Evolutionary conservation across 257 asterid genomes (phyloP), one percentile per base, ranked within the genome.

Genomic region (Fraxinus excelsior): DNA sequence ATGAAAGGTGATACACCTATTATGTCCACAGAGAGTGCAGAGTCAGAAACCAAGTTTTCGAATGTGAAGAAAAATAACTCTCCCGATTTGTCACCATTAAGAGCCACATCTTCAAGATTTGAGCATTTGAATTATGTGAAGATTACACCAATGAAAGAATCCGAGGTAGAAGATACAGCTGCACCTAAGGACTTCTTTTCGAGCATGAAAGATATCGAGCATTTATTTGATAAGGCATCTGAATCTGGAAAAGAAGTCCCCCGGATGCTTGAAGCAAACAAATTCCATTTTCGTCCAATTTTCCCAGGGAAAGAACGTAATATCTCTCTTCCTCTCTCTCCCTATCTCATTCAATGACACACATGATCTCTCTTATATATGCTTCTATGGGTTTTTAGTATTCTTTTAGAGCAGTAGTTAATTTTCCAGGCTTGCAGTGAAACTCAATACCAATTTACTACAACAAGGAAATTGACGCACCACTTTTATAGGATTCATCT

Each of bases 241-340:
- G 98, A 90, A 67, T 87, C 99, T n/a, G 99, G 99, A 79, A 86
- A 86, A 85, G 98, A 96, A 86, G 96, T 96, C 72, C 97, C 99
- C 1, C 87, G 96, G 83, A 96, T 91, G 98, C 97, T 96, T 70
- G 99, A 96, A 85, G 99, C 99, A 34, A 93, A 96, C 80, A 93
- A 93, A 76, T 91, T 96, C 71, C 96, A 96, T 80, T 96, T 91
- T 72, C 97, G 97, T 75, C 98, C 96, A 58, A 92, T 96, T 74
- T 69, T 72, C 35, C 85, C 91, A 1, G 93, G 94, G 72, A 87
- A 79, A 90, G 94, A 85, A 81, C 75, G 99, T 96, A 88, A 68
- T 7, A 19, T 79, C 77, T 60, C 74, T 80, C 83, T 79, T 69
- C 81, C 77, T 77, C 58, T 75, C 83, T 76, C 73, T 34, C 60